phyloP scores from a whole-genome alignment of 768 basidiomycete genomes.

The Phanerochaete carnosa region DNA sequence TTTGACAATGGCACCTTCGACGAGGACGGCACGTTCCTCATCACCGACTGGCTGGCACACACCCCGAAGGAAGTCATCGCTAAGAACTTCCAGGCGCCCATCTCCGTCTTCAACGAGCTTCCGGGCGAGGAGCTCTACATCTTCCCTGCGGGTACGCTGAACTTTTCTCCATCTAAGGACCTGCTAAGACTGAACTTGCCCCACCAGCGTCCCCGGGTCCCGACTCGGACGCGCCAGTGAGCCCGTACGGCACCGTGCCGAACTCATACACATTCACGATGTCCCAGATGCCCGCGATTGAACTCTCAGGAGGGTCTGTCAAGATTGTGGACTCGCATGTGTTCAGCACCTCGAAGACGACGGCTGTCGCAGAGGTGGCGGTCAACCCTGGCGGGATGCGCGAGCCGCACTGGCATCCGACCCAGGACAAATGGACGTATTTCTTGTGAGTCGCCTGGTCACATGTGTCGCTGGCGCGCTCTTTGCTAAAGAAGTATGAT shows the following conservation, averaged over 20 bases:
- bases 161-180: too few relatives aligned
- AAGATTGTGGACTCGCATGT: too few relatives aligned
- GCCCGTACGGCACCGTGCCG: constrained; percentile 46
- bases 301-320: constrained; percentile 50
- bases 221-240: constrained; percentile 36
- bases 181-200: too few relatives aligned
- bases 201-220: constrained; percentile 12
- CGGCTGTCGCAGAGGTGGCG: constrained; percentile 54
- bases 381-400: constrained; percentile 57
- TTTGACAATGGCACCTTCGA: too few relatives aligned
- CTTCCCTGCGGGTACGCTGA: too few relatives aligned
- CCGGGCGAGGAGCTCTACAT: too few relatives aligned
- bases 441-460: constrained; percentile 18
- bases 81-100: too few relatives aligned
- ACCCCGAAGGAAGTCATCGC: too few relatives aligned
- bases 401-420: constrained; percentile 53
- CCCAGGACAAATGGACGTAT: constrained; percentile 46
- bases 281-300: constrained; percentile 42
- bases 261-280: constrained; percentile 53
- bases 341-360: too few relatives aligned
- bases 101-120: too few relatives aligned
- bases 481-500: neutral
- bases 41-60: too few relatives aligned
- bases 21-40: too few relatives aligned
- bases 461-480: neutral